phyloP scores from a whole-genome alignment of 2,329 filamentous ascomycete species.

The Trichophyton benhamiae region DNA sequence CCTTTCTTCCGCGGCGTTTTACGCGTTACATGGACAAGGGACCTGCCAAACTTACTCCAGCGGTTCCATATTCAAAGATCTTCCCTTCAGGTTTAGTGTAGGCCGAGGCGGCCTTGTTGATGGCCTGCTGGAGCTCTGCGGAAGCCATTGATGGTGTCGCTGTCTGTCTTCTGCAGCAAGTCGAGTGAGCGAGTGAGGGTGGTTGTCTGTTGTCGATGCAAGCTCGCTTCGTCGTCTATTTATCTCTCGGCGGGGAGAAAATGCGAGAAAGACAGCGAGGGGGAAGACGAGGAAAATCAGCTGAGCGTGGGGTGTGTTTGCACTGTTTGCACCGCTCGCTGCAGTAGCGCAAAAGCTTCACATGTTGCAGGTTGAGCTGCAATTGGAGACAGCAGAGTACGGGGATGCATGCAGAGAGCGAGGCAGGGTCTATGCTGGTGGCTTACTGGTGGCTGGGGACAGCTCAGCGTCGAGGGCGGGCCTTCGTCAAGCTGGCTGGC shows the following conservation, averaged over 20 bases:
- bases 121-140: slow-evolving; percentile 31
- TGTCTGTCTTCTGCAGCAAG: not conserved
- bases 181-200: not conserved
- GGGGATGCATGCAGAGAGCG: not conserved
- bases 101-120: slow-evolving; percentile 36
- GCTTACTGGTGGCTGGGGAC: too few species aligned
- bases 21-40: slow-evolving; percentile 13
- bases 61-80: slow-evolving; percentile 49
- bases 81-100: slow-evolving; percentile 39
- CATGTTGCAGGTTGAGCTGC: not conserved
- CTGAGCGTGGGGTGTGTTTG: slow-evolving; percentile 5
- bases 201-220: not conserved
- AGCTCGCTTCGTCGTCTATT: not conserved
- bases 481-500: too few species aligned
- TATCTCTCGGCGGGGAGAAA: not conserved
- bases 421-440: not conserved
- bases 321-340: not conserved
- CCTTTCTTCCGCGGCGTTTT: not conserved
- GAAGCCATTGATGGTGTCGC: slow-evolving; percentile 30
- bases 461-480: too few species aligned
- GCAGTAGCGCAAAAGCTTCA: not conserved
- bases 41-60: slow-evolving; percentile 41
- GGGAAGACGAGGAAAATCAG: not conserved
- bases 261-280: not conserved
- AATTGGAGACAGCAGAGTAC: not conserved